phyloP scores from a whole-genome alignment of 495 filamentous ascomycete species.

The Hypoxylon trugodes region DNA sequence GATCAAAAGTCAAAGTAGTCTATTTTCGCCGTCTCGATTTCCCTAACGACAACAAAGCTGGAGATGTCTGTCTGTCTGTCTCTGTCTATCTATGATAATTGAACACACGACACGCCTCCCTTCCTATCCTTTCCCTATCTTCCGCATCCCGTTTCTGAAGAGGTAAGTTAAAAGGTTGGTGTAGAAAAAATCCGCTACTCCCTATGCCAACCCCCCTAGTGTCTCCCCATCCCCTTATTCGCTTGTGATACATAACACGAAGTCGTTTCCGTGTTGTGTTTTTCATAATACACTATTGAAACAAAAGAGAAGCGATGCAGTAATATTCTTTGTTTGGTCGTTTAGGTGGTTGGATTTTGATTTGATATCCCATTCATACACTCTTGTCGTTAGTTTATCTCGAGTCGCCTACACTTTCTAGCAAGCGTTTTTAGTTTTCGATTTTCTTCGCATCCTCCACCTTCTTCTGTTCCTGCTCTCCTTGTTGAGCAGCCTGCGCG shows the following conservation, averaged over 20 bases:
- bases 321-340: too few species aligned
- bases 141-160: not conserved
- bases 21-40: conserved; percentile 20
- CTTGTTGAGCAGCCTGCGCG: too few species aligned
- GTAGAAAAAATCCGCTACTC: conserved; percentile 5
- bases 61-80: not conserved
- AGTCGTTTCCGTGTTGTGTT: conserved; percentile 1
- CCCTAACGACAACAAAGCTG: conserved; percentile 8
- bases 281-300: conserved; percentile 25
- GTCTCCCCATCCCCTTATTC: conserved; percentile 19
- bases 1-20: conserved; percentile 17
- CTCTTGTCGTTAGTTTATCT: not conserved
- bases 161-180: not conserved
- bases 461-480: conserved; percentile 26
- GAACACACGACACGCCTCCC: not conserved
- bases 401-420: not conserved
- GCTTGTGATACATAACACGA: conserved; percentile 36
- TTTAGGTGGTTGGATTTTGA: not conserved
- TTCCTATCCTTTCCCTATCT: not conserved
- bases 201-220: not conserved
- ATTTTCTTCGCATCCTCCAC: conserved; percentile 36
- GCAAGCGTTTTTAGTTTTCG: conserved; percentile 23
- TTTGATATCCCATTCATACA: conserved; percentile 13
- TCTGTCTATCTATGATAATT: conserved; percentile 3
- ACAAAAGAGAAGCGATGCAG: conserved; percentile 42